Evolutionary conservation across 768 basidiomycete genomes (phyloP).

Genomic region (Phanerochaete sordida): DNA sequence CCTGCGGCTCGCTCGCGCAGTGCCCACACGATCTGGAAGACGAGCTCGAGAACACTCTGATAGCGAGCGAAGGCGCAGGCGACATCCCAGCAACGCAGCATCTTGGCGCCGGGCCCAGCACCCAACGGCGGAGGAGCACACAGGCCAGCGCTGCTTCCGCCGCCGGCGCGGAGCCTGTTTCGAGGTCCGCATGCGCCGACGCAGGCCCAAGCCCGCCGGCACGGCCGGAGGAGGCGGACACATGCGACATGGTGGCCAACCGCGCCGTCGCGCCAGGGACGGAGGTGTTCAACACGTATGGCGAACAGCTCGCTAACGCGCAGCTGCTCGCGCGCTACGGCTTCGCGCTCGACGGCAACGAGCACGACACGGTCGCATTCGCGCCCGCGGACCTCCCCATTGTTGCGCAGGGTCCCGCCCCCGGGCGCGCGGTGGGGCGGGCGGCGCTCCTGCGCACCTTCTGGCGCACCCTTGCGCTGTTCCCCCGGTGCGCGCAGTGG

Average conservation of each 20-base stretch:
- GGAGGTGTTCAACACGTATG: constrained; percentile 43
- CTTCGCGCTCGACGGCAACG: constrained; percentile 37
- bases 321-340: constrained; percentile 37
- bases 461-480: background rate
- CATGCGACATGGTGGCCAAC: constrained; percentile 38
- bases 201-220: background rate
- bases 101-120: background rate
- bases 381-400: constrained; percentile 7
- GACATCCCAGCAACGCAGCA: background rate
- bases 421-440: background rate
- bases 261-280: constrained; percentile 21
- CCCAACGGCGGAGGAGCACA: background rate
- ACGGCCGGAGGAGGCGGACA: constrained; percentile 17
- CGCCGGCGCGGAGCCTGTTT: background rate
- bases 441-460: background rate
- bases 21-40: constrained; percentile 36
- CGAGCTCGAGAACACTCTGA: background rate
- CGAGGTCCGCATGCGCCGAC: background rate
- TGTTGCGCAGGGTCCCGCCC: background rate
- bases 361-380: constrained; percentile 26
- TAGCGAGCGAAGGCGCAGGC: background rate
- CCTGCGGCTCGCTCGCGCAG: constrained; percentile 34
- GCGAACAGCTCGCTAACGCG: constrained; percentile 32
- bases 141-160: background rate
- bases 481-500: constrained; percentile 3